Evolutionary conservation across 2,329 filamentous ascomycete species (phyloP).

Genomic region (Exophiala sp.): DNA sequence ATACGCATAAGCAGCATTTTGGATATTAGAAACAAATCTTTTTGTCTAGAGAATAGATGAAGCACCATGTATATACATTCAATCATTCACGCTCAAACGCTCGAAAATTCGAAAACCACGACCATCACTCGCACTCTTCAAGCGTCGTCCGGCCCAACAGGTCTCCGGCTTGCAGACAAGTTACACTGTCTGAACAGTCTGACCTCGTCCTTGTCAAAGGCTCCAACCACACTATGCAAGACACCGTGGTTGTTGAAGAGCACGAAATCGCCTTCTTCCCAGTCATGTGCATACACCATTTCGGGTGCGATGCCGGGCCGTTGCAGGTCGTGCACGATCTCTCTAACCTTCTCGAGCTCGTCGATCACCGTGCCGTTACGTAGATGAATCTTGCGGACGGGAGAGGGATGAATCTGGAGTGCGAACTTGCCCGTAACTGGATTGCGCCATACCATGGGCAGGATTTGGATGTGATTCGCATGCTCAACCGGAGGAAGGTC

Average conservation of each 20-base stretch:
- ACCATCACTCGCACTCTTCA: too few species aligned
- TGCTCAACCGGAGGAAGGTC: constrained; percentile 64
- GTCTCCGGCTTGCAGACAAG: constrained; percentile 62
- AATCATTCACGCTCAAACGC: too few species aligned
- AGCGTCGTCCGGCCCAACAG: constrained; percentile 45
- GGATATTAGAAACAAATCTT: too few species aligned
- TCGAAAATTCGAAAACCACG: too few species aligned
- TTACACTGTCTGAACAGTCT: constrained; percentile 76
- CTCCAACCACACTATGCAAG: constrained; percentile 71
- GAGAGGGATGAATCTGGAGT: constrained; percentile 70
- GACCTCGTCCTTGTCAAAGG: constrained; percentile 70
- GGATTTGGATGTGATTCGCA: constrained; percentile 61
- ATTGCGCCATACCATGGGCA: constrained; percentile 77
- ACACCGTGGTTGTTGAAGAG: constrained; percentile 76
- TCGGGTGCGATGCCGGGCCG: constrained; percentile 67
- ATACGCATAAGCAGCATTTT: too few species aligned
- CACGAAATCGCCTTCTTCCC: constrained; percentile 72
- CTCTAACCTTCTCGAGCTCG: constrained; percentile 62
- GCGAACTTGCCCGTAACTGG: constrained; percentile 66
- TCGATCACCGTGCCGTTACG: constrained; percentile 66
- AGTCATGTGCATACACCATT: constrained; percentile 70
- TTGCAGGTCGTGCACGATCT: constrained; percentile 69
- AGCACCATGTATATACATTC: too few species aligned
- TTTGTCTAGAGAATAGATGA: too few species aligned
- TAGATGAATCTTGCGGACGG: constrained; percentile 65